Percentiles rank a stretch among this genome's conserved stretches.
Conservation (phyloP, 2,329 filamentous ascomycete genomes). For the Exophiala xenobiotica region DNA sequence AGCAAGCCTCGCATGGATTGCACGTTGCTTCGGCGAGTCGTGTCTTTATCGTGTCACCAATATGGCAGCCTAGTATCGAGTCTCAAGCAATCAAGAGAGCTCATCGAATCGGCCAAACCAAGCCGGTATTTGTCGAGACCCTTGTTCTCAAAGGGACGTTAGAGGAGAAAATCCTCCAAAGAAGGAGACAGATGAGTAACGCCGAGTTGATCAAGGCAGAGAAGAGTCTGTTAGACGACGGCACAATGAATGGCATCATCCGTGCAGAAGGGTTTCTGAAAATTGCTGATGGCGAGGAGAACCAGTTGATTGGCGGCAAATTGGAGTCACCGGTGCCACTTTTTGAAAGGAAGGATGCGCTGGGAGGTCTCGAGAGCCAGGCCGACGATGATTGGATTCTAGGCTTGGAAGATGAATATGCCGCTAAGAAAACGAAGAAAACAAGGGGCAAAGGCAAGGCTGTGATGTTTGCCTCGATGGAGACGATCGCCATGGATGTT, state of each 20-base stretch:
- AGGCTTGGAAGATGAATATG: slow-evolving; percentile 9
- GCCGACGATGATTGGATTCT: slow-evolving; percentile 12
- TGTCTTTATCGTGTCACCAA: slow-evolving; percentile 85
- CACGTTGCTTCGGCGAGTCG: slow-evolving; percentile 80
- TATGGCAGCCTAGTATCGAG: slow-evolving; percentile 79
- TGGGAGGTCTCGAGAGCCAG: not conserved
- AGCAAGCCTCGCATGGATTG: slow-evolving; percentile 81
- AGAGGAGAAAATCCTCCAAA: slow-evolving; percentile 78
- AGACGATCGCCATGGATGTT: no score
- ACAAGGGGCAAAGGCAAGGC: not conserved
- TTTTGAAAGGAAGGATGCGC: slow-evolving; percentile 15
- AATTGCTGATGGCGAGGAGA: slow-evolving; percentile 36
- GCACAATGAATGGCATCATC: slow-evolving; percentile 59
- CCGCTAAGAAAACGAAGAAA: slow-evolving; percentile 11
- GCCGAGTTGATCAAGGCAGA: slow-evolving; percentile 51
- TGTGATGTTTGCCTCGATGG: no score
- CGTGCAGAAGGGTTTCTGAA: slow-evolving; percentile 54
- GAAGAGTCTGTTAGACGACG: slow-evolving; percentile 59
- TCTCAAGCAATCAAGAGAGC: slow-evolving; percentile 90
- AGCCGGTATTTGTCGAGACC: slow-evolving; percentile 79
- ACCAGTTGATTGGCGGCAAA: slow-evolving; percentile 7
- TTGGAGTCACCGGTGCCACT: slow-evolving; percentile 17
- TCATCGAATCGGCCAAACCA: slow-evolving; percentile 79
- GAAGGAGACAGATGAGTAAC: slow-evolving; percentile 72
- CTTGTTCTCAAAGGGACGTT: slow-evolving; percentile 76